Base-by-base conservation (phyloP, 2,329 filamentous ascomycete species). In the Hypoxylon sp. region DNA sequence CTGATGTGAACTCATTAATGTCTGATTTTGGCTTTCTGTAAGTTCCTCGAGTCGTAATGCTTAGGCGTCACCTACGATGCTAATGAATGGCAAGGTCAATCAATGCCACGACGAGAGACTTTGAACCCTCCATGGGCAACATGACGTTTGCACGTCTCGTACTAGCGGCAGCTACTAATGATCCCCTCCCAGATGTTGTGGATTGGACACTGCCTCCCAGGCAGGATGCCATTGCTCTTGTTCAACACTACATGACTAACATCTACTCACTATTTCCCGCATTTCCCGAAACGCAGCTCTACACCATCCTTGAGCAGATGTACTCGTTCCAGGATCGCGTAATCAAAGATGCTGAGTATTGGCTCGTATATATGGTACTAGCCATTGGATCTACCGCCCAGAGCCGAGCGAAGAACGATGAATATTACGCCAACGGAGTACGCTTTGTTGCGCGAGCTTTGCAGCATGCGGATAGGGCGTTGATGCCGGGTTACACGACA, bases 111-210 rank as follows among this genome's bases (percentile, higher is more conserved):
- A 95, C 94, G 1, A 88, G 94, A 76, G 96, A 98, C 79, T 98
- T 98, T 76, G 93, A 97, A 78, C 91, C 93, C 7, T 93, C 94
- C 63, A 90, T 92, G 30, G 91, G 89, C 66, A 93, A 93, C 75
- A 97, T 97, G 87, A 97, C 94, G 0, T 98, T 98, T 84, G 93
- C 94, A 25, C 90, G 93, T 36, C 86, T 98, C 19, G 91, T 98
- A 23, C 82, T 97, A 28, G 93, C 93, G n/a, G 92, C 95, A 5
- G 90, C 93, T 38, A 88, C 88, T 9, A 93, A 93, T 72, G 90
- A 94, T 75, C 83, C 87, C 6, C 81, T 97, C 21, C 92, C 92
- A 3, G 85, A 87, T 49, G 85, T 86, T 2, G 80, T 84, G 32
- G 86, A 88, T 66, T 83, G 85, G 56, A 81, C 79, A n/a, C 81